Evolutionary conservation across 83 land plant genomes (phyloP), one percentile per base, ranked within the genome.

Genomic region (Thuja plicata): DNA sequence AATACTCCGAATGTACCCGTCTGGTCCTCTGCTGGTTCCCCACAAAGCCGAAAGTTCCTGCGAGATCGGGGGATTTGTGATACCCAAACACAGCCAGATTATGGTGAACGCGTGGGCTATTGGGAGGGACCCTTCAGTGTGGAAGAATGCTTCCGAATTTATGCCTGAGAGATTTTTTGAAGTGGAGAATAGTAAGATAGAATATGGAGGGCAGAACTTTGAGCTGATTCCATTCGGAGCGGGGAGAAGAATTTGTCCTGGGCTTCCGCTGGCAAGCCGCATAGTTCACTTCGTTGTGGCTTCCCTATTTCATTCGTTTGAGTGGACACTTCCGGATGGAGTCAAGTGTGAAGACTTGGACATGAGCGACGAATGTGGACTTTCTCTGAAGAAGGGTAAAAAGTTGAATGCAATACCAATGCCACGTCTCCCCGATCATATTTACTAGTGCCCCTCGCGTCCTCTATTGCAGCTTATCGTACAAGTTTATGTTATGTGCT

Each of bases 161-260:
- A 27, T 70, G 27, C 74, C 74, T 0, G 74, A 70, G 10, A 70
- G 74, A n/a, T 70, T 70, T 24, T 5, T 70, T 32, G 74, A 70
- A 8, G 34, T 6, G 8, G 74, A n/a, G 74, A 70, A 70, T 70
- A 24, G 32, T 0, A 6, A 24, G 2, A 30, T 91, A 32, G 92
- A 91, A 43, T 85, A 62, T 17, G 37, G 38, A 52, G 93, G 93
- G 0, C 40, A 46, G 27, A 76, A 92, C 52, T 86, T 87, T 35
- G 52, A 71, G 71, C 71, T 88, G 10, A 86, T 88, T 1, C 93
- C 93, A 4, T 92, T 92, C 32, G 91, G 93, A 43, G 88, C 91
- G 34, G 93, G 93, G 16, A 83, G 93, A 16, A 76, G 91, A 82
- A 88, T 89, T 52, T 92, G 93, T 48, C 88, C 89, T 2, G 93